Evolutionary conservation across 164 flowering plant species (phyloP).

Genomic region (Sextonia rubra): DNA sequence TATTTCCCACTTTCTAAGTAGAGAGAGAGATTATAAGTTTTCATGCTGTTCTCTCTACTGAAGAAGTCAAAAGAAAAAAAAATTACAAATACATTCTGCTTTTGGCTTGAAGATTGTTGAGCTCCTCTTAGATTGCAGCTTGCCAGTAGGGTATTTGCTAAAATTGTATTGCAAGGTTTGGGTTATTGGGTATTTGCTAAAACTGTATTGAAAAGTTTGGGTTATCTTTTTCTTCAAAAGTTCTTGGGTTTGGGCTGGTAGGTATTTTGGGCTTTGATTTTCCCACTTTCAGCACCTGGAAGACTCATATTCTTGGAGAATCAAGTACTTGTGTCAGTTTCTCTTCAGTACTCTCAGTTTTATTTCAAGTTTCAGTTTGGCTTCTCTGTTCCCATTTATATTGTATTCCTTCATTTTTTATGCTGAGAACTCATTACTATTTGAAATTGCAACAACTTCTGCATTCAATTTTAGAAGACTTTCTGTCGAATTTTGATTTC

Average conservation of each 20-base stretch:
- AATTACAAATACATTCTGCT: background rate
- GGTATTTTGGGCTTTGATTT: background rate
- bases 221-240: background rate
- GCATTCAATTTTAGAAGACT: no score
- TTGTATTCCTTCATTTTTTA: background rate
- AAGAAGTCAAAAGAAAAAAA: no score
- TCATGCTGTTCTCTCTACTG: background rate
- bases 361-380: background rate
- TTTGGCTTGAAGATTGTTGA: background rate
- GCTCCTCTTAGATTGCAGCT: background rate
- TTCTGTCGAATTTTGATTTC: no score
- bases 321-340: no score
- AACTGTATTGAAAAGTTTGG: background rate
- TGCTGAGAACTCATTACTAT: background rate
- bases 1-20: no score
- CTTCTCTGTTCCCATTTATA: background rate
- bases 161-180: background rate
- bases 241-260: background rate
- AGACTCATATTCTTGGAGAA: background rate
- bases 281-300: background rate
- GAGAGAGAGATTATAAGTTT: no score
- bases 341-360: background rate
- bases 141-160: background rate
- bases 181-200: slow-evolving; percentile 2
- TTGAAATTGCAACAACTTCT: background rate